Base-by-base conservation (phyloP, 1,139 yeast genomes). In the Schizosaccharomyces versatilis region DNA sequence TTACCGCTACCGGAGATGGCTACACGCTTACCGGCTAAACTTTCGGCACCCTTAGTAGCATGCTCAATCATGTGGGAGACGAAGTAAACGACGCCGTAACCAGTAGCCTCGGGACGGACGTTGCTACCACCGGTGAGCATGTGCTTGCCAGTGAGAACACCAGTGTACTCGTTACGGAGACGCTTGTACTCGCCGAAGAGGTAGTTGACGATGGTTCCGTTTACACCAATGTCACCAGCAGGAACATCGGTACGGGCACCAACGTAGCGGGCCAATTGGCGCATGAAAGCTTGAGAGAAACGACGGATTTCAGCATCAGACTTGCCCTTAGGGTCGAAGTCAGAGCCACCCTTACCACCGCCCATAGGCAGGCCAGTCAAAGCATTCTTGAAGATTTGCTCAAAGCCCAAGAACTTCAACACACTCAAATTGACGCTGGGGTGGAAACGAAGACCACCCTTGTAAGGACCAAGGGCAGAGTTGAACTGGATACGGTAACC, bases 311-410 rank as follows among this genome's bases (percentile, higher is more conserved):
- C 98, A 64, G 74, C 70, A 71, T 88, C 94, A 57, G 94, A 76
- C 73, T 81, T 82, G 66, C 90, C 94, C 78, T 88, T 88, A 66
- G 96, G 95, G 73, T 88, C 85, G 72, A 90, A 90, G 73, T 90
- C 96, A 61, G 95, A 77, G 71, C 98, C 98, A 79, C 98, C 98
- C 72, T 90, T 90, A 74, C 95, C 98, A 76, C 98, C 98, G 69
- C 98, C 98, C 84, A 90, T 86, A 78, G 81, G 79, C 66, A 88
- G 78, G 65, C 97, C 97, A 64, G 98, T 90, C 67, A 90, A 77
- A 56, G 98, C 97, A 69, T 90, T 90, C 78, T 90, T 90, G 79
- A 90, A 90, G 71, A 86, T 86, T 74, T 90, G 98, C 76, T 90
- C 98, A 69, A 84, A 90, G 67, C 97, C 98, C 67, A 90, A 78